phyloP scores from a whole-genome alignment of 768 basidiomycete species.

The Xerocomellus dryophilus region DNA sequence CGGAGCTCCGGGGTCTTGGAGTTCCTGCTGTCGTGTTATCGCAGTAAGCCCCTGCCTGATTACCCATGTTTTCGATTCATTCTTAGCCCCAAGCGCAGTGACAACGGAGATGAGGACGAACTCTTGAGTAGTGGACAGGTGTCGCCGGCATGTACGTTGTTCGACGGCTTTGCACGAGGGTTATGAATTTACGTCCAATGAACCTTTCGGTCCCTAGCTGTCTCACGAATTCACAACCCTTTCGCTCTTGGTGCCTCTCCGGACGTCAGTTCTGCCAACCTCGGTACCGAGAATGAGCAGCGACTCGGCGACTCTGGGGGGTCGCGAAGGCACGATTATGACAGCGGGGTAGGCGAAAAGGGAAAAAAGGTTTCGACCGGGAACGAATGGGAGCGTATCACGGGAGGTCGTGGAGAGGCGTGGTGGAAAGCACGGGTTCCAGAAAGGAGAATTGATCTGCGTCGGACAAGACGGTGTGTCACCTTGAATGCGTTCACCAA shows the following conservation, averaged over 20 bases:
- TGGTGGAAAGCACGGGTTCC: conserved; percentile 20
- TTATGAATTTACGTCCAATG: conserved; percentile 7
- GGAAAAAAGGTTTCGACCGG: conserved; percentile 48
- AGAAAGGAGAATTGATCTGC: conserved; percentile 14
- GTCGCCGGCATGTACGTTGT: conserved; percentile 60
- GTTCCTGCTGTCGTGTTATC: conserved; percentile 42
- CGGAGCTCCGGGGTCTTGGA: conserved; percentile 26
- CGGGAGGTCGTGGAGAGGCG: conserved; percentile 12
- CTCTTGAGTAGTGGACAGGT: conserved; percentile 76
- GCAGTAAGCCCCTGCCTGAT: conserved; percentile 27
- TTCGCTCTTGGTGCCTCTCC: conserved; percentile 30
- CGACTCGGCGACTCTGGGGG: conserved; percentile 5
- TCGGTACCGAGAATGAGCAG: conserved; percentile 19
- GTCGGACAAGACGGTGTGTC: conserved; percentile 27
- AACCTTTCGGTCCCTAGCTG: conserved; percentile 14
- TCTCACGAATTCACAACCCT: conserved; percentile 21
- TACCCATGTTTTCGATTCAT: not conserved
- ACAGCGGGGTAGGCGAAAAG: not conserved
- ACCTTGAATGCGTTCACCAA: not conserved
- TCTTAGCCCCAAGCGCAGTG: conserved; percentile 10
- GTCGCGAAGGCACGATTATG: not conserved
- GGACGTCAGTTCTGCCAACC: conserved; percentile 27
- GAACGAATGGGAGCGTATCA: conserved; percentile 36
- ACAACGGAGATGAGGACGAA: conserved; percentile 55
- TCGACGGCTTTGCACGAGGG: conserved; percentile 3